Evolutionary conservation across 805 yeast genomes (phyloP).

Genomic region (Candida sphagnicola): DNA sequence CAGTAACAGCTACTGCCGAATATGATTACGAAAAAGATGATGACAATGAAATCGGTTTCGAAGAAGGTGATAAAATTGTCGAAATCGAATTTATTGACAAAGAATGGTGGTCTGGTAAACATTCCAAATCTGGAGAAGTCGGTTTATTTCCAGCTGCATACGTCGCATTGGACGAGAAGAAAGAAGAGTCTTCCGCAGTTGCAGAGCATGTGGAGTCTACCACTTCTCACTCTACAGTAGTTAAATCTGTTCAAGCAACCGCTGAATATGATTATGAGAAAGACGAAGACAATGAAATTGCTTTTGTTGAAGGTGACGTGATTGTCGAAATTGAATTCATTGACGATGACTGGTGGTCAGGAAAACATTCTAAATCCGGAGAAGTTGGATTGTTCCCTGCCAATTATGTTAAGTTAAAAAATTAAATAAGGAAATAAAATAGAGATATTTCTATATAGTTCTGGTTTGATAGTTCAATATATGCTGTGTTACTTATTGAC

Average conservation of each 20-base stretch:
- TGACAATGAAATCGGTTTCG: conserved; percentile 67
- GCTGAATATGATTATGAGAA: conserved; percentile 84
- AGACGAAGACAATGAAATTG: conserved; percentile 86
- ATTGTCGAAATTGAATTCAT: conserved; percentile 82
- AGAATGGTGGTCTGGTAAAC: conserved; percentile 63
- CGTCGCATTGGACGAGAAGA: conserved; percentile 35
- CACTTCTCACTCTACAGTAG: conserved; percentile 11
- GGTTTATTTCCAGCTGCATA: conserved; percentile 59
- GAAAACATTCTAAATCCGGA: conserved; percentile 62
- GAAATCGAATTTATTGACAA: conserved; percentile 68
- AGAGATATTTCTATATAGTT: not conserved
- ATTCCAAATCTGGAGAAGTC: conserved; percentile 38
- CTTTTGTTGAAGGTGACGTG: conserved; percentile 77
- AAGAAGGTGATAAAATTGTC: conserved; percentile 63
- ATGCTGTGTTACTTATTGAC: conserved; percentile 4
- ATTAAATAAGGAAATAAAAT: conserved; percentile 5
- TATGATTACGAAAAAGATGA: conserved; percentile 77
- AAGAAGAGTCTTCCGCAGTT: conserved; percentile 6
- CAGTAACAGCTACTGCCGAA: conserved; percentile 64
- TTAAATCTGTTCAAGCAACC: conserved; percentile 50
- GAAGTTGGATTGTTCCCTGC: conserved; percentile 87
- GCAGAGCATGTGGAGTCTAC: conserved; percentile 4
- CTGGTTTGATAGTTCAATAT: not conserved
- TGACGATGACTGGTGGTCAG: conserved; percentile 98
- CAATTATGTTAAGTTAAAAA: conserved; percentile 58